These are phyloP conservation scores for Emergomyces africanus DNA, from an alignment of 2,329 filamentous ascomycete species.

Conservation along the genomic window DNA sequence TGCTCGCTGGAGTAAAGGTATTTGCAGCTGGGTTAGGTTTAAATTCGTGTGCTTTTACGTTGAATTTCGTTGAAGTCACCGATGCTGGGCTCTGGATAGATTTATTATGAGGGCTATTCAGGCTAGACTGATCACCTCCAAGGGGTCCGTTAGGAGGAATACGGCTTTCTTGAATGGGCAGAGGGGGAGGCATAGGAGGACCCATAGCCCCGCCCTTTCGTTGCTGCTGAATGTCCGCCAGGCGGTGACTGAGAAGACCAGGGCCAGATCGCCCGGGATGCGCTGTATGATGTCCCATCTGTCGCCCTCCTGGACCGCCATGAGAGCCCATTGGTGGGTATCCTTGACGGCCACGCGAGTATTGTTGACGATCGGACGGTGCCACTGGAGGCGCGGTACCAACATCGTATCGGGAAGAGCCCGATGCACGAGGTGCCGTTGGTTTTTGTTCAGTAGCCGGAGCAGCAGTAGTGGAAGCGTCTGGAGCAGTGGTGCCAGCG, in stretches of 20 bases:
- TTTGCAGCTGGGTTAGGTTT: slow-evolving; percentile 70
- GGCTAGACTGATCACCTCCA: slow-evolving; percentile 36
- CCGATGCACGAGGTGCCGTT: slow-evolving; percentile 26
- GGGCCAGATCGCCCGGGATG: slow-evolving; percentile 30
- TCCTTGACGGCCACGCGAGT: slow-evolving; percentile 34
- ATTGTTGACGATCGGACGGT: slow-evolving; percentile 36
- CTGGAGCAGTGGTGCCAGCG: slow-evolving; percentile 4
- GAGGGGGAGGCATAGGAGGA: slow-evolving; percentile 37
- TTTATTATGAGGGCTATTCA: slow-evolving; percentile 32
- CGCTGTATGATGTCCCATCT: slow-evolving; percentile 29
- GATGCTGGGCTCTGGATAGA: slow-evolving; percentile 42
- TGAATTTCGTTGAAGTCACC: slow-evolving; percentile 42
- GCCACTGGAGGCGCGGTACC: slow-evolving; percentile 19
- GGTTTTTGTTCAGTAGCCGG: slow-evolving; percentile 42
- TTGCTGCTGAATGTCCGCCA: slow-evolving; percentile 41
- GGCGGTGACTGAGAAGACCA: slow-evolving; percentile 38
- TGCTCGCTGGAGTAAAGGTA: slow-evolving; percentile 59
- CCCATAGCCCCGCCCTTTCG: slow-evolving; percentile 32
- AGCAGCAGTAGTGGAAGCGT: slow-evolving; percentile 8
- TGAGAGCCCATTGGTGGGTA: slow-evolving; percentile 36
- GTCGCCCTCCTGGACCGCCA: slow-evolving; percentile 27
- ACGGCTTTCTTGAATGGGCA: slow-evolving; percentile 53
- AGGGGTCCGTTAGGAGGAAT: slow-evolving; percentile 59
- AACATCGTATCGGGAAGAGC: slow-evolving; percentile 36
- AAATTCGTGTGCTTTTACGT: slow-evolving; percentile 60